phyloP scores from a whole-genome alignment of 176 grass and related monocot genomes.

The Triticum monococcum region DNA sequence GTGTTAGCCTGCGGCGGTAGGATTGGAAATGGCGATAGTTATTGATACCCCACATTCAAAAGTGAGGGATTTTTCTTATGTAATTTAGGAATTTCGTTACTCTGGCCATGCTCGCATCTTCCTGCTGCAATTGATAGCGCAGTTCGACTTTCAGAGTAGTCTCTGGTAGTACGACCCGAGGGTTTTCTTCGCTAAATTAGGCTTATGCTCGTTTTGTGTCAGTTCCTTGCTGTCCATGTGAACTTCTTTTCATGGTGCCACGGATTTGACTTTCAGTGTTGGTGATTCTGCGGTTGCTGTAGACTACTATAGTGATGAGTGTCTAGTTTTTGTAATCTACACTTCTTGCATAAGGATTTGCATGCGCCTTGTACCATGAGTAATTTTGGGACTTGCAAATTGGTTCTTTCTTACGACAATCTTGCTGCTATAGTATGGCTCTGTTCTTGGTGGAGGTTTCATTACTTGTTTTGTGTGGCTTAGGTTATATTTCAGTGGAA shows the following conservation, averaged over 20 bases:
- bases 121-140: not conserved
- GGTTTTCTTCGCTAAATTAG: not conserved
- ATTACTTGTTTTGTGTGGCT: not conserved
- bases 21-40: not conserved
- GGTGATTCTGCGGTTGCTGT: not conserved
- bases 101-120: not conserved
- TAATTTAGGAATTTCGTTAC: not conserved
- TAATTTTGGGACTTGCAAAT: not conserved
- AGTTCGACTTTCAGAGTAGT: not conserved
- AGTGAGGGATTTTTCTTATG: not conserved
- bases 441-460: not conserved
- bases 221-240: not conserved
- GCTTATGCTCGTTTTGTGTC: not conserved
- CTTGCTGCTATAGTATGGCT: not conserved
- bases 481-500: not conserved
- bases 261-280: too few relatives aligned
- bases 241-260: not conserved
- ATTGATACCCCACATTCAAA: not conserved
- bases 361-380: not conserved
- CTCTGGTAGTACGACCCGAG: not conserved
- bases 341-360: not conserved
- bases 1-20: not conserved
- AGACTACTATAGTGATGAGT: not conserved
- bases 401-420: not conserved
- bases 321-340: not conserved